Evolutionary conservation across 1,284 basidiomycete species (phyloP).

Genomic region (Cutaneotrichosporon sp.): DNA sequence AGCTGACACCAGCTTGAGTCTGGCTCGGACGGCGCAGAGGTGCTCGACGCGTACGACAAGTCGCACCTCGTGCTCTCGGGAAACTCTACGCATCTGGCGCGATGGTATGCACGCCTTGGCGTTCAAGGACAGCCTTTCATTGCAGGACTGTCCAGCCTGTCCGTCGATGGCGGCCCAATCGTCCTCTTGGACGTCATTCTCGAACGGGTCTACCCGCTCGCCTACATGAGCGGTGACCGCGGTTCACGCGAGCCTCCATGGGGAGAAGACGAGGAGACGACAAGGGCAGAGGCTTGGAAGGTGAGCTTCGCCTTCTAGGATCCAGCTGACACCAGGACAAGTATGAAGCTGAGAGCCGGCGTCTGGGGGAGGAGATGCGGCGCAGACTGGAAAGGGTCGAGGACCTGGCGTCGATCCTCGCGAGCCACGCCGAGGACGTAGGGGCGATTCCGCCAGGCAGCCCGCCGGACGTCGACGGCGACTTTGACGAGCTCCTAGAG

Average conservation of each 20-base stretch:
- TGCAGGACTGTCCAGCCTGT: conserved; percentile 71
- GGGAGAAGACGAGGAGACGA: conserved; percentile 64
- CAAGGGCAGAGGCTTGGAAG: conserved; percentile 62
- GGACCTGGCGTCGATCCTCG: conserved; percentile 24
- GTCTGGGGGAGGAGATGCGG: conserved; percentile 33
- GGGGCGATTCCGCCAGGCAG: conserved; percentile 1
- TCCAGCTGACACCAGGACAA: conserved; percentile 25
- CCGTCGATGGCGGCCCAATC: conserved; percentile 73
- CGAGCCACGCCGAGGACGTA: conserved; percentile 22
- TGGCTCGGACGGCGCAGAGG: conserved; percentile 70
- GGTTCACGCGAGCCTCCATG: conserved; percentile 58
- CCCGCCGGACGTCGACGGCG: conserved; percentile 22
- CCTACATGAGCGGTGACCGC: conserved; percentile 53
- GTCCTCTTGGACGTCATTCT: conserved; percentile 71
- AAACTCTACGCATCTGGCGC: conserved; percentile 77
- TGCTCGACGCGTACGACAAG: conserved; percentile 68
- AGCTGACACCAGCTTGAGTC: conserved; percentile 58
- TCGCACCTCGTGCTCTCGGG: conserved; percentile 66
- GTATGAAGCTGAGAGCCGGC: conserved; percentile 30
- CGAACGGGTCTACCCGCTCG: conserved; percentile 55
- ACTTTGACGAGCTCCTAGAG: conserved; percentile 38
- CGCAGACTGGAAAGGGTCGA: conserved; percentile 29
- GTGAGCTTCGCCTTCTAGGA: conserved; percentile 49
- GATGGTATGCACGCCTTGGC: conserved; percentile 84
- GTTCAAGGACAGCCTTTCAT: conserved; percentile 59